Evolutionary conservation across 176 grass and related monocot genomes (phyloP).

Genomic region (Tillandsia leiboldiana): DNA sequence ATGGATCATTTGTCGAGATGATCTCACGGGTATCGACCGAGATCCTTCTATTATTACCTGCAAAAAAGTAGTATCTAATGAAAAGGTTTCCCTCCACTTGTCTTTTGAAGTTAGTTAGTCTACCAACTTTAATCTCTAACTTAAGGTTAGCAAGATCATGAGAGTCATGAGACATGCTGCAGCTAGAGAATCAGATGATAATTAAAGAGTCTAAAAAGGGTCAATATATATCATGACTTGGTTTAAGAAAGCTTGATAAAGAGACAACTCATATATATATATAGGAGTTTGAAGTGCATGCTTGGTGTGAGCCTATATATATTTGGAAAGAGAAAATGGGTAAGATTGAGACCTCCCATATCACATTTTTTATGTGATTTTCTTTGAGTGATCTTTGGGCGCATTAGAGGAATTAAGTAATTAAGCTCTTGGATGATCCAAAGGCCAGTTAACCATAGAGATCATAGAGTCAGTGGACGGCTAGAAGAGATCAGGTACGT

Average conservation of each 20-base stretch:
- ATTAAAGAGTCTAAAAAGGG: too few species aligned
- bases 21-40: constrained; percentile 46
- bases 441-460: not conserved
- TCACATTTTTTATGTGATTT: not conserved
- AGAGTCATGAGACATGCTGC: constrained; percentile 13
- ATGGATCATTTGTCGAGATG: constrained; percentile 18
- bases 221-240: not conserved
- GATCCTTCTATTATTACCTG: constrained; percentile 31
- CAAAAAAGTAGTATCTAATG: constrained; percentile 41
- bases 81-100: constrained; percentile 12
- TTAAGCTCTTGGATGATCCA: not conserved
- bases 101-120: constrained; percentile 15
- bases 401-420: not conserved
- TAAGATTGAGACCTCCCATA: not conserved
- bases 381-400: not conserved
- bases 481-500: too few species aligned
- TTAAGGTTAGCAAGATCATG: constrained; percentile 20
- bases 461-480: not conserved
- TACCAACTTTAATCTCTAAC: constrained; percentile 33
- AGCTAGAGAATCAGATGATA: not conserved
- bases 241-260: not conserved
- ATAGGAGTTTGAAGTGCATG: not conserved
- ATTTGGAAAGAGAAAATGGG: not conserved
- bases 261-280: not conserved
- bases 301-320: not conserved